Conservation (phyloP, 108 stramenopile species). For the Pseudonitzschia pungens region DNA sequence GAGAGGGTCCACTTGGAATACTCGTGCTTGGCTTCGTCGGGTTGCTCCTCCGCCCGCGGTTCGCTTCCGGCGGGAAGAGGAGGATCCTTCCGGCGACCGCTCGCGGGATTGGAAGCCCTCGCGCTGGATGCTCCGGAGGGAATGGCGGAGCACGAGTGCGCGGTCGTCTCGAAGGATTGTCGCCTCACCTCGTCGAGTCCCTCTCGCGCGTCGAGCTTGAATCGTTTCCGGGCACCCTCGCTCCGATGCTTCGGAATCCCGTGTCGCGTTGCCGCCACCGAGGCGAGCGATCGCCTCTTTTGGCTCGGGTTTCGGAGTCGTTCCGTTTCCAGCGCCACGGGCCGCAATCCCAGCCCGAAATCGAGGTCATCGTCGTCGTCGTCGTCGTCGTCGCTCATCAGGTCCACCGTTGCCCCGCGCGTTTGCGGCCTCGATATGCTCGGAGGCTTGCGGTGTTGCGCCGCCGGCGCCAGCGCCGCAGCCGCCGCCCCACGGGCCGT, state of each 20-base stretch:
- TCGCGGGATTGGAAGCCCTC: background rate
- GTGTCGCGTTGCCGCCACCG: background rate
- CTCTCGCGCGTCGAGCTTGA: background rate
- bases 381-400: background rate
- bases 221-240: background rate
- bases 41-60: background rate
- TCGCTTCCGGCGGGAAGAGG: no score
- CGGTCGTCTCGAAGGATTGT: background rate
- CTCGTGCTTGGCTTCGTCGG: background rate
- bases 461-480: no score
- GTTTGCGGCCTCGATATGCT: no score
- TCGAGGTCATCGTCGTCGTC: background rate
- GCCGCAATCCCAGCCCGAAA: background rate
- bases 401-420: background rate
- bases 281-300: background rate
- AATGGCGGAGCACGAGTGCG: no score
- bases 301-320: background rate
- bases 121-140: background rate
- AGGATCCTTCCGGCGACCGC: background rate
- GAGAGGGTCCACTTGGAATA: slow-evolving; percentile 35
- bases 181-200: background rate
- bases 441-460: no score
- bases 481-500: no score
- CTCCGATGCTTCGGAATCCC: background rate
- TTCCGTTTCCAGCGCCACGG: background rate